phyloP scores from a whole-genome alignment of 768 basidiomycete genomes.

The Scleroderma citrinum region DNA sequence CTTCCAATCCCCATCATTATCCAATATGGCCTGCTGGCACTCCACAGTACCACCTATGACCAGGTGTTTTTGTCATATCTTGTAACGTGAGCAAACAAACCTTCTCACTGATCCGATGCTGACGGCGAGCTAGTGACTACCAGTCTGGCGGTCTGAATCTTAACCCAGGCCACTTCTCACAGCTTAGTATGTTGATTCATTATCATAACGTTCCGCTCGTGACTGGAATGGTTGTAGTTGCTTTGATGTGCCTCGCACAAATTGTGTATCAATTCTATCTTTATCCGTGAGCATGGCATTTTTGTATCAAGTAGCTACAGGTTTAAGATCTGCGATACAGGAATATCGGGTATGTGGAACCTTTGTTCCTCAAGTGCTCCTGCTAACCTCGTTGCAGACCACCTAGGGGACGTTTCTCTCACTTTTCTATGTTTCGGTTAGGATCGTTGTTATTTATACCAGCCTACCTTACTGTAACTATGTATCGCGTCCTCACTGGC shows the following conservation, averaged over 20 bases:
- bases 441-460: slow-evolving; percentile 86
- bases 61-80: slow-evolving; percentile 90
- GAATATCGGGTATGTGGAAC: slow-evolving; percentile 53
- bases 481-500: slow-evolving; percentile 71
- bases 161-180: slow-evolving; percentile 87
- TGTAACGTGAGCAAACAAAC: slow-evolving; percentile 35
- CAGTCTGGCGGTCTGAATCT: slow-evolving; percentile 85
- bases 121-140: slow-evolving; percentile 51
- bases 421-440: slow-evolving; percentile 85
- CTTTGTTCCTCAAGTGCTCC: not conserved
- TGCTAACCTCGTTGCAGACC: slow-evolving; percentile 41
- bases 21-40: slow-evolving; percentile 84
- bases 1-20: slow-evolving; percentile 81
- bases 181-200: slow-evolving; percentile 57
- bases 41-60: slow-evolving; percentile 88
- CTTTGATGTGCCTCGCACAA: slow-evolving; percentile 91
- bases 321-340: slow-evolving; percentile 26
- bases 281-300: slow-evolving; percentile 61
- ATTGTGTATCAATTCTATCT: slow-evolving; percentile 88
- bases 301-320: not conserved
- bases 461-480: slow-evolving; percentile 74
- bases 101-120: not conserved
- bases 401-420: slow-evolving; percentile 77
- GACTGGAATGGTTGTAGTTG: slow-evolving; percentile 45
- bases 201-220: slow-evolving; percentile 1